Evolutionary conservation across 2,329 filamentous ascomycete species (phyloP).

Genomic region (Scedosporium dehoogii): DNA sequence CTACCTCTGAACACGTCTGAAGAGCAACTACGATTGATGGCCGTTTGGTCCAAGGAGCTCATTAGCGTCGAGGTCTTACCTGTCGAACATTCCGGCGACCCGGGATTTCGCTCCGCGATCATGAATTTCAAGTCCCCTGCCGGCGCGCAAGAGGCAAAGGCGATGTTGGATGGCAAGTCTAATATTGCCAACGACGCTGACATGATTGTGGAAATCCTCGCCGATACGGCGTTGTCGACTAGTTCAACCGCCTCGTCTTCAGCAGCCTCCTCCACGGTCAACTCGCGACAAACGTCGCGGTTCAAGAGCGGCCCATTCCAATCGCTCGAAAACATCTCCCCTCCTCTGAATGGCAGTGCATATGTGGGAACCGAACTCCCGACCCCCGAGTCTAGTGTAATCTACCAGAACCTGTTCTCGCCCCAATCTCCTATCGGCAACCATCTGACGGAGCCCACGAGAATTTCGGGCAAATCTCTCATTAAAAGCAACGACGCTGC

Average conservation of each 20-base stretch:
- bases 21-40: conserved; percentile 45
- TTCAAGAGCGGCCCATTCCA: conserved; percentile 53
- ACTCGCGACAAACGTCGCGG: conserved; percentile 35
- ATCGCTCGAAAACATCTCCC: conserved; percentile 50
- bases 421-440: conserved; percentile 65
- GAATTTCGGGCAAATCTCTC: conserved; percentile 58
- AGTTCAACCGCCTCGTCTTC: conserved; percentile 32
- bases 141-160: conserved; percentile 47
- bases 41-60: conserved; percentile 48
- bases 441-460: conserved; percentile 50
- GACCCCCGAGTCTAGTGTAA: conserved; percentile 41
- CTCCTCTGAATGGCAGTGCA: conserved; percentile 45
- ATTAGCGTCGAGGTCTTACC: conserved; percentile 40
- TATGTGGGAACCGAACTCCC: conserved; percentile 47
- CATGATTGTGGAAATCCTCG: conserved; percentile 49
- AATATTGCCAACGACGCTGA: conserved; percentile 39
- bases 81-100: conserved; percentile 37
- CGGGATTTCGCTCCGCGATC: conserved; percentile 40
- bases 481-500: conserved; percentile 58
- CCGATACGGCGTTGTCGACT: conserved; percentile 19
- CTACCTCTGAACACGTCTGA: conserved; percentile 44
- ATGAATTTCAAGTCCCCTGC: conserved; percentile 40
- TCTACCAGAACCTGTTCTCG: conserved; percentile 58
- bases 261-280: conserved; percentile 25
- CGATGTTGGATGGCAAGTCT: conserved; percentile 45